Evolutionary conservation across 116 monocot species (phyloP), one percentile per base, ranked within the genome.

Genomic region (Zostera marina): DNA sequence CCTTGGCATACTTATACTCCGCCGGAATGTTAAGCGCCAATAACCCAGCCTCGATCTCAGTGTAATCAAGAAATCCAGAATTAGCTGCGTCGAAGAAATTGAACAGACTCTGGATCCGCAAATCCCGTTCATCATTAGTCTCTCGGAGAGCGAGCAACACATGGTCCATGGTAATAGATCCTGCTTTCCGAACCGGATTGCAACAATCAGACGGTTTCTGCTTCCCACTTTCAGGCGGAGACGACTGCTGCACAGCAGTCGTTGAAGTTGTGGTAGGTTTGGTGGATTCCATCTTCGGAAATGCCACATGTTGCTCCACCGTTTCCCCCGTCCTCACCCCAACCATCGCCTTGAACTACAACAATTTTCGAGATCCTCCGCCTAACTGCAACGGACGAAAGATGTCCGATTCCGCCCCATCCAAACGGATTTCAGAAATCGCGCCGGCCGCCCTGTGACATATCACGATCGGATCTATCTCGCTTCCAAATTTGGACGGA

Each of bases 1-100:
- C 94, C 65, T 77, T 65, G 0, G 94, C 94, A 61, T 88, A 94
- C 77, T 88, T 94, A 67, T 85, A 88, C 73, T 94, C 94, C 1
- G 85, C 68, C 2, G 94, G 94, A 52, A 94, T 82, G 12, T 63
- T 67, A 19, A 88, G 75, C 5, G 79, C 81, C 32, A 70, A 64
- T 4, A 94, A 67, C 39, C 82, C 89, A 1, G 55, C 72, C 65
- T 94, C 94, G 60, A 88, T 94, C 69, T 77, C 71, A 21, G 79
- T 52, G 69, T 69, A 77, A 60, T 88, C 89, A 13, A 94, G 74
- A 63, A 69, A 67, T 7, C 89, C 94, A 4, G 15, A 19, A 9
- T 63, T 63, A 1, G 63, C 63, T 7, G 81, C 55, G 40, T 89
- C 89, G 68, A 89, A 96, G 76, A 82, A 85, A 61, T 53, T 64